Evolutionary conservation across 805 yeast species (phyloP).

Genomic region (Ogataea philodendri): DNA sequence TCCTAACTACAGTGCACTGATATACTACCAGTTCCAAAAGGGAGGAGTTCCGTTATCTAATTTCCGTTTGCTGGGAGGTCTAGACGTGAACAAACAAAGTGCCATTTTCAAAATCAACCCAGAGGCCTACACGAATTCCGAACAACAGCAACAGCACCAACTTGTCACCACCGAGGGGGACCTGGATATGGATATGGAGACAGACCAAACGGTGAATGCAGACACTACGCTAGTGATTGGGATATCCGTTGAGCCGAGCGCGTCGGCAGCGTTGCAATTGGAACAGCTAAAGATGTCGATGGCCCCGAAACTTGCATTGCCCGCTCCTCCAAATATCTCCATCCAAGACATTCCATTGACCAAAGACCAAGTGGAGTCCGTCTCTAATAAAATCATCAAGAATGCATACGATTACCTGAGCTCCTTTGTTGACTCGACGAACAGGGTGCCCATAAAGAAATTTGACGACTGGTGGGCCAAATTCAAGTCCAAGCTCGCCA

Average conservation of each 20-base stretch:
- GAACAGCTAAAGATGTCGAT: constrained; percentile 27
- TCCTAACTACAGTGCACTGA: constrained; percentile 71
- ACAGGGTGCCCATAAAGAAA: constrained; percentile 81
- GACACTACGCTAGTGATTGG: constrained; percentile 51
- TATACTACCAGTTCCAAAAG: constrained; percentile 80
- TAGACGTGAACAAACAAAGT: constrained; percentile 70
- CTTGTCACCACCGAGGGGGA: constrained; percentile 35
- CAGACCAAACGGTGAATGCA: constrained; percentile 23
- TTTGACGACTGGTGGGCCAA: constrained; percentile 97
- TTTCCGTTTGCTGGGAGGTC: constrained; percentile 64
- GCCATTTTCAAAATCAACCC: constrained; percentile 81
- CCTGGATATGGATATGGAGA: constrained; percentile 53
- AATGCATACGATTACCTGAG: constrained; percentile 90
- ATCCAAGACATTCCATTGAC: constrained; percentile 24
- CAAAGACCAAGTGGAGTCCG: constrained; percentile 40
- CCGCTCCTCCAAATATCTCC: constrained; percentile 32
- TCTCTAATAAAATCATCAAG: constrained; percentile 85
- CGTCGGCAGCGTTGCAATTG: constrained; percentile 60
- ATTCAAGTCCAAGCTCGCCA: constrained; percentile 68
- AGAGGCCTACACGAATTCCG: constrained; percentile 31
- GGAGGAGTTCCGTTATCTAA: constrained; percentile 40
- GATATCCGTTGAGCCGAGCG: constrained; percentile 82
- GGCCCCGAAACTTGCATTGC: constrained; percentile 29
- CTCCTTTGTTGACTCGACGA: constrained; percentile 77
- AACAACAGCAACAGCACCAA: constrained; percentile 5